Percentiles rank a stretch among this genome's conserved stretches.
These are phyloP conservation scores for Terana coerulea DNA, from an alignment of 768 basidiomycete genomes.

Conservation along the genomic window DNA sequence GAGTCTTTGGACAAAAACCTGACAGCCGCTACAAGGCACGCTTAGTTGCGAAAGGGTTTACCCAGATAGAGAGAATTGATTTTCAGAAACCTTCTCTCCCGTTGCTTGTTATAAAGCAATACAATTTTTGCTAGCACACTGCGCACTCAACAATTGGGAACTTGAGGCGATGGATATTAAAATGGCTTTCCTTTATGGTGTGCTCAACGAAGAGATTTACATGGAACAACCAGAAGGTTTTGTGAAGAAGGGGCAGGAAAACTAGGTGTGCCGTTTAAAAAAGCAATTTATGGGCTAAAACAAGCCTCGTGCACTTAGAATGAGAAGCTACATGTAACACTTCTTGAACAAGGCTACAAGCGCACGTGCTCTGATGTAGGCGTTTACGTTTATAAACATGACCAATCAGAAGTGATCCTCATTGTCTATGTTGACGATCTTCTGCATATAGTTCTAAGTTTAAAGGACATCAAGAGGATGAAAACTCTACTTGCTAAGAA, in stretches of 20 bases:
- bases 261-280: slow-evolving; percentile 22
- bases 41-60: slow-evolving; percentile 17
- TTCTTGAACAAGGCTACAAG: slow-evolving; percentile 25
- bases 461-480: background rate
- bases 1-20: slow-evolving; percentile 13
- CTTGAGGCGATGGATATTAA: slow-evolving; percentile 25
- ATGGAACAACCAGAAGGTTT: slow-evolving; percentile 17
- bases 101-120: slow-evolving; percentile 21
- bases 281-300: slow-evolving; percentile 34
- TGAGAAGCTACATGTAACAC: slow-evolving; percentile 9
- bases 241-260: slow-evolving; percentile 10
- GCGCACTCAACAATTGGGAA: slow-evolving; percentile 19
- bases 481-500: background rate
- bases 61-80: slow-evolving; percentile 27
- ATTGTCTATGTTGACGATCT: slow-evolving; percentile 30
- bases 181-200: slow-evolving; percentile 26
- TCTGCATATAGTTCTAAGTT: background rate
- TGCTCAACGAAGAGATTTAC: slow-evolving; percentile 20
- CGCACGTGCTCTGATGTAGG: slow-evolving; percentile 21
- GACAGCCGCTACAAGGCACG: slow-evolving; percentile 22
- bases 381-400: slow-evolving; percentile 23
- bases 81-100: slow-evolving; percentile 29
- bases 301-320: slow-evolving; percentile 30
- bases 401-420: slow-evolving; percentile 19
- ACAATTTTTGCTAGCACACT: slow-evolving; percentile 24